Base-by-base conservation (phyloP, 345 rosid species). In the Xanthoceras sorbifolium region DNA sequence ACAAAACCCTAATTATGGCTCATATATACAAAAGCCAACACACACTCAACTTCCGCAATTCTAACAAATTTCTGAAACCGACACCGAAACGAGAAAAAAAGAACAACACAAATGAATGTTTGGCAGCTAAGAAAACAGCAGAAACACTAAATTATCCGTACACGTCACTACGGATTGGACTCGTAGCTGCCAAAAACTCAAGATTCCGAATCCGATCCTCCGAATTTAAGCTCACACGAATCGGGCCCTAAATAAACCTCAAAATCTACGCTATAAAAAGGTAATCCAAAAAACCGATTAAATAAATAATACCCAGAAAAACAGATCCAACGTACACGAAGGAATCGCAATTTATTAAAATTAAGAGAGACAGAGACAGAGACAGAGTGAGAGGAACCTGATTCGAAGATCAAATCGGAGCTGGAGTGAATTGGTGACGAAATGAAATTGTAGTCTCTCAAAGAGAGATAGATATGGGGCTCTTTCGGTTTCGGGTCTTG, bases 401-500 rank as follows among this genome's bases (percentile, higher is more conserved):
- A 73, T 26, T 62, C 9, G 68, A 73, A 62, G 60, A 26, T 9
- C 28, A 29, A 42, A 63, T 26, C 76, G 46, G 46, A 12, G 5
- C 12, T 6, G 22, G 60, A 29, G 22, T 62, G 31, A 28, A 20
- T 40, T 11, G 69, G 59, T 20, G 42, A 18, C 3, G 9, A 28
- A 42, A 29, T 62, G 23, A 54, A 54, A n/a, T 42, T 4, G 5
- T 14, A 46, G 60, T n/a, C 68, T 42, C n/a, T 6, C 68, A 25
- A 62, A 69, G 3, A 32, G 44, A 69, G 15, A 28, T 3, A 28
- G 29, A 4, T 61, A 36, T 60, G 28, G 57, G 68, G 28, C 68
- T 20, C 54, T 28, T 62, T 44, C 68, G 68, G 69, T 73, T 59
- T 38, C 75, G 36, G 38, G 25, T 59, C 67, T 67, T 61, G 52